Base-by-base conservation (phyloP, 768 basidiomycete species). In the Suillus variegatus region DNA sequence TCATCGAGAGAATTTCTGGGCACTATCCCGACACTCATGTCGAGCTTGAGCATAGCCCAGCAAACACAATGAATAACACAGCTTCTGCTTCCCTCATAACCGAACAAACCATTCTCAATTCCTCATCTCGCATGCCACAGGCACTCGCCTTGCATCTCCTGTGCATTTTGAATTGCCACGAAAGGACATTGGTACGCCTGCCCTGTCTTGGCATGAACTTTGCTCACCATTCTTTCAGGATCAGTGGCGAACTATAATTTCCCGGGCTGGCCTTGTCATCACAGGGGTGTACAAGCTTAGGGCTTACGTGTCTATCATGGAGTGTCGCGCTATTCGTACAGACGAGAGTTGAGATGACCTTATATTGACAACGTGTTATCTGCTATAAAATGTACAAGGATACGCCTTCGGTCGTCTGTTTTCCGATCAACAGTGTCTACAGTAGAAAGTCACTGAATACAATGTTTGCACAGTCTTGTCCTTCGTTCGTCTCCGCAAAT, bases 271-370 rank as follows among this genome's bases (percentile, higher is more conserved):
- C 6, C 47, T 63, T 36, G 18, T 36, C 25, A 16, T 63, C 36
- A 55, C 62, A 20, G 62, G 51, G n/a, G 5, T 63, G 16, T 63
- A 63, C 36, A 51, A 51, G 38, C 47, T 63, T 55, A 36, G 62
- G 38, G 62, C 62, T 32, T 54, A 63, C 38, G 36, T 63, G 25
- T 63, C 62, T 28, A 25, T 63, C 38, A 35, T 63, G 28, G 62
- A 63, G 36, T 63, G 62, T 13, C 57, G 38, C 22, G 22, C 22
- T 41, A 25, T 40, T 18, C 22, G 9, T 16, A 25, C 57, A 5
- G 38, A 25, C 3, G 35, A 12, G 20, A n/a, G 52, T 32, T 9
- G 35, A 55, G 20, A 36, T 36, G 35, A 10, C 54, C 32, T 47
- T 22, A 12, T 47, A n/a, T 47, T n/a, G n/a, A 47, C 12, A n/a